Percentiles rank a stretch among this genome's conserved stretches.
Evolutionary conservation across 768 basidiomycete species (phyloP).

Genomic region (Phylloporus sp.): DNA sequence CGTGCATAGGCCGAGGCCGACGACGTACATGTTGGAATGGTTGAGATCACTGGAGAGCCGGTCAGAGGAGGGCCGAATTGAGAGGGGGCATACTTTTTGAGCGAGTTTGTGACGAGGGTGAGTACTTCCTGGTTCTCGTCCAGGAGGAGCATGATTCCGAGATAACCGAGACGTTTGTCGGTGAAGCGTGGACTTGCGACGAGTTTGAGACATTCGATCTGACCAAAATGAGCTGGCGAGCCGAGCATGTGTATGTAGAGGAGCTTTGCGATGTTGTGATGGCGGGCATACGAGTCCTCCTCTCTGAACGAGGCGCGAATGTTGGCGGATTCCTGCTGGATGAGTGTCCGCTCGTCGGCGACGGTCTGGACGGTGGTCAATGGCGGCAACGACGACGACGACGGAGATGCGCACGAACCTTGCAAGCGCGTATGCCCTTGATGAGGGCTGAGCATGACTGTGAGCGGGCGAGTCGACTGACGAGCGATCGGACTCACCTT

Average conservation of each 20-base stretch:
- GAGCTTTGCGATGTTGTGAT: slow-evolving; percentile 96
- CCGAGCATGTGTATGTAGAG: slow-evolving; percentile 99
- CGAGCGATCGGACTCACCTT: slow-evolving; percentile 45
- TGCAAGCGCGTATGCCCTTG: slow-evolving; percentile 97
- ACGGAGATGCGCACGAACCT: slow-evolving; percentile 51
- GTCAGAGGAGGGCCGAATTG: slow-evolving; percentile 7
- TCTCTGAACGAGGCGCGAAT: slow-evolving; percentile 96
- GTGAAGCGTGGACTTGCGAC: slow-evolving; percentile 93
- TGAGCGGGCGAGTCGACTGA: slow-evolving; percentile 19
- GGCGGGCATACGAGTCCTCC: slow-evolving; percentile 91
- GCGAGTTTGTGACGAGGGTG: slow-evolving; percentile 93
- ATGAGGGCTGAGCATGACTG: slow-evolving; percentile 66
- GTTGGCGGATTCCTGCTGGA: slow-evolving; percentile 95
- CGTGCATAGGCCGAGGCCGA: slow-evolving; percentile 93
- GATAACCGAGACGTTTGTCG: slow-evolving; percentile 93
- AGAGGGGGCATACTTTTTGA: slow-evolving; percentile 74
- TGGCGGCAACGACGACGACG: slow-evolving; percentile 8
- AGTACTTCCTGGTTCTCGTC: slow-evolving; percentile 98
- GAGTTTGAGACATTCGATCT: slow-evolving; percentile 94
- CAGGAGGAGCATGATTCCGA: slow-evolving; percentile 95
- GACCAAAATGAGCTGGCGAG: slow-evolving; percentile 97
- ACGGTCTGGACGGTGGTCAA: slow-evolving; percentile 64
- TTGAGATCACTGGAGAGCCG: slow-evolving; percentile 82
- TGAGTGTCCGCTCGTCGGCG: slow-evolving; percentile 94
- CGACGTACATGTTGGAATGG: slow-evolving; percentile 98